A percentile compares a stretch with the other conserved stretches of the same genome.
phyloP scores from a whole-genome alignment of 331 rosid genomes.

The Telfairia occidentalis region DNA sequence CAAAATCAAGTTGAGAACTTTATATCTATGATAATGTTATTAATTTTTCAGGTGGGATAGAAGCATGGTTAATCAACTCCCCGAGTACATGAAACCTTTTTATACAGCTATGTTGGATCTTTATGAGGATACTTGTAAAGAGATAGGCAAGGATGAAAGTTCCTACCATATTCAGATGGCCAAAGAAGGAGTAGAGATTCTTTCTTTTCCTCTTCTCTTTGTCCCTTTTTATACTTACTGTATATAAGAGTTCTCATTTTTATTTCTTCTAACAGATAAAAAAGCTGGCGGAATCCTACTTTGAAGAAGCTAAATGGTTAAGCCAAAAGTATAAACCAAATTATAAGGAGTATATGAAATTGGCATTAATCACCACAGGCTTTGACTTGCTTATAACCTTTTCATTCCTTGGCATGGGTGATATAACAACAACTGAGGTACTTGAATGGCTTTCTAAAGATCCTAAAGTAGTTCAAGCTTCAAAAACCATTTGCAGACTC shows the following conservation, averaged over 20 bases:
- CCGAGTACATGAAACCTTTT: constrained; percentile 29
- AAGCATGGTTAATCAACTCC: constrained; percentile 15
- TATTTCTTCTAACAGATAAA: constrained; percentile 8
- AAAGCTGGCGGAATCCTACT: background rate
- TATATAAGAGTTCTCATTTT: background rate
- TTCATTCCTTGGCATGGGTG: constrained; percentile 11
- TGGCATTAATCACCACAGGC: background rate
- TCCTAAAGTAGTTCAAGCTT: constrained; percentile 8
- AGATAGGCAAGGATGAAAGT: constrained; percentile 4
- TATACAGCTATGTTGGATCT: constrained; percentile 16
- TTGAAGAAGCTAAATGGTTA: constrained; percentile 33
- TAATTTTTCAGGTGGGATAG: constrained; percentile 30
- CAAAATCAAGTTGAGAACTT: too few species aligned
- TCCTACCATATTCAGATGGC: constrained; percentile 16
- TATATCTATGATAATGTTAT: too few species aligned
- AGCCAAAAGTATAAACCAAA: constrained; percentile 13
- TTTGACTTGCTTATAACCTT: background rate
- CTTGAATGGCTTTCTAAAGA: constrained; percentile 7
- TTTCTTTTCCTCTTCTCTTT: background rate
- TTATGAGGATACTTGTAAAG: constrained; percentile 21
- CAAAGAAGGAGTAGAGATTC: constrained; percentile 21
- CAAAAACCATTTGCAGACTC: background rate
- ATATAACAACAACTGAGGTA: background rate
- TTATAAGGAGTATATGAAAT: constrained; percentile 20
- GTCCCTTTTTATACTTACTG: accelerated